phyloP scores from a whole-genome alignment of 352 stramenopile species.

The Thraustochytrium striatum region DNA sequence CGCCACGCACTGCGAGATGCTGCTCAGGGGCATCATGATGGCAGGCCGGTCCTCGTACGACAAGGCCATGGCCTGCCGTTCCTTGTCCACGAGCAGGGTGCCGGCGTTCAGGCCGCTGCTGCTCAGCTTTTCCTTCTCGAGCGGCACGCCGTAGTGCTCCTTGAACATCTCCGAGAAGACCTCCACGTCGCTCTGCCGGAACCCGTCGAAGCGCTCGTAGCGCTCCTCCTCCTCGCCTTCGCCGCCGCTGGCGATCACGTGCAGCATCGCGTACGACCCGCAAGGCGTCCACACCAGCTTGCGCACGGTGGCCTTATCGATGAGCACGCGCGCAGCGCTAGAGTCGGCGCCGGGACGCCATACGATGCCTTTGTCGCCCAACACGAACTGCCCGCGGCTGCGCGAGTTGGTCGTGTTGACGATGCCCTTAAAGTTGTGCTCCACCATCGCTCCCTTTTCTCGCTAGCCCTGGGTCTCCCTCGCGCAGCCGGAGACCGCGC shows the following conservation, averaged over 20 bases:
- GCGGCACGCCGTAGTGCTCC: conserved; percentile 39
- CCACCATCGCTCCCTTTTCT: no score
- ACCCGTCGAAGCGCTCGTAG: conserved; percentile 50
- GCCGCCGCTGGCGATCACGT: conserved; percentile 11
- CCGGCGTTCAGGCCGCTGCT: conserved; percentile 84
- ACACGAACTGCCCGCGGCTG: conserved; percentile 12
- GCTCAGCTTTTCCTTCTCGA: conserved; percentile 82
- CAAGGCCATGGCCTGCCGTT: conserved; percentile 68
- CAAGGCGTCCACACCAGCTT: conserved; percentile 25
- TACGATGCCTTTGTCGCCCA: not conserved
- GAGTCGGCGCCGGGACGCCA: not conserved
- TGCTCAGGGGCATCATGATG: conserved; percentile 51
- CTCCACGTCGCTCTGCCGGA: no score
- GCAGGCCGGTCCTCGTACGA: conserved; percentile 47
- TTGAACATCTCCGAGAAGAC: conserved; percentile 24
- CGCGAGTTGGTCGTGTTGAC: conserved; percentile 28
- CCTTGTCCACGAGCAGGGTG: conserved; percentile 83
- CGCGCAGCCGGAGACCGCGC: no score
- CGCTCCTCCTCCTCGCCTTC: not conserved
- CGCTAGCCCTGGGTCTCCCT: no score
- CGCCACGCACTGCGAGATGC: conserved; percentile 82
- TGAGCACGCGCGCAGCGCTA: no score
- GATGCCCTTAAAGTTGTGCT: conserved; percentile 22
- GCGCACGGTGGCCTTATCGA: not conserved
- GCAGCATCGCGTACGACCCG: conserved; percentile 9